Evolutionary conservation across 202 grass and related monocot genomes (phyloP).

Genomic region (Saccharum hybrid): DNA sequence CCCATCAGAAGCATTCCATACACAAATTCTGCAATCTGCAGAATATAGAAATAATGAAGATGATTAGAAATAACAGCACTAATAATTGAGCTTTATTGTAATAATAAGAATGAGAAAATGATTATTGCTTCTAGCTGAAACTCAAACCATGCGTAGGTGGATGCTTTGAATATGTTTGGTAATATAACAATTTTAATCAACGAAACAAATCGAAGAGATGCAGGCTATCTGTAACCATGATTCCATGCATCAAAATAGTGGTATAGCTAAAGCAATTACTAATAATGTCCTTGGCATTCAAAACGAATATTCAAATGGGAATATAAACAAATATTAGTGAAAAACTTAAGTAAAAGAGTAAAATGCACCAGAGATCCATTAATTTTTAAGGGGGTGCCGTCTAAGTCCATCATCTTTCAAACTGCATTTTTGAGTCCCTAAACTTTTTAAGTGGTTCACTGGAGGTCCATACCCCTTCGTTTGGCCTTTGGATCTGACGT

Average conservation of each 20-base stretch:
- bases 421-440: background rate
- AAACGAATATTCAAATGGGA: constrained; percentile 22
- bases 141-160: background rate
- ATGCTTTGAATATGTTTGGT: constrained; percentile 7
- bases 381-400: background rate
- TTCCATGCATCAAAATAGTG: background rate
- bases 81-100: constrained; percentile 5
- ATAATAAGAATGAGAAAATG: constrained; percentile 19
- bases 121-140: background rate
- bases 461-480: background rate
- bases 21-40: constrained; percentile 99
- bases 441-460: background rate
- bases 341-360: background rate
- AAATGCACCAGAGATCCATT: background rate
- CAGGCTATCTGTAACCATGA: background rate
- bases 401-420: background rate
- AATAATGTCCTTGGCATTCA: constrained; percentile 5
- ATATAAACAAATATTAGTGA: constrained; percentile 25
- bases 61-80: constrained; percentile 35
- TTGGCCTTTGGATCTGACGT: background rate
- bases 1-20: constrained; percentile 99
- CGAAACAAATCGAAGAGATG: constrained; percentile 3
- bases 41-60: constrained; percentile 43
- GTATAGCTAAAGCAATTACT: constrained; percentile 23
- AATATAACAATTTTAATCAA: background rate